A percentile compares a stretch with the other conserved stretches of the same genome.
phyloP scores from a whole-genome alignment of 2,329 filamentous ascomycete genomes.

The Pseudopyrenochaeta lycopersici region DNA sequence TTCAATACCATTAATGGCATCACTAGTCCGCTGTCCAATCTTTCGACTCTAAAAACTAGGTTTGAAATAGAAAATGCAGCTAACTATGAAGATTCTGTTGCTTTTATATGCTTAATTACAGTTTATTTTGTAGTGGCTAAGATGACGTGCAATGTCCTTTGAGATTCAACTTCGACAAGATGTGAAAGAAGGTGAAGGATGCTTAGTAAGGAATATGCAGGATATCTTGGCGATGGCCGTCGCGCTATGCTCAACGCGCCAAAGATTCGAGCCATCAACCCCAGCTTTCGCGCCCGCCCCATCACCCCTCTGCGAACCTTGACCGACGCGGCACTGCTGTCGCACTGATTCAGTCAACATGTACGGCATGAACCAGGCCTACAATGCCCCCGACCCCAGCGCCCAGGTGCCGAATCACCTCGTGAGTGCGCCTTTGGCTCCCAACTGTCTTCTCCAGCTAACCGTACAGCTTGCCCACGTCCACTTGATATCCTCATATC shows the following conservation, averaged over 20 bases:
- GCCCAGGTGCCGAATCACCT: slow-evolving; percentile 44
- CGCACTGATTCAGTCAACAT: slow-evolving; percentile 36
- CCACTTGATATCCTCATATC: slow-evolving; percentile 84
- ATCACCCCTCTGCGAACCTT: slow-evolving; percentile 16
- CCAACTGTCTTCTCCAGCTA: slow-evolving; percentile 18
- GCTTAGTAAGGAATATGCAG: slow-evolving; percentile 7
- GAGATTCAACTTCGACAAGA: no score
- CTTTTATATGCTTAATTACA: no score
- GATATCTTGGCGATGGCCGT: slow-evolving; percentile 9
- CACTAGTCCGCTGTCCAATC: no score
- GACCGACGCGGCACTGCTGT: slow-evolving; percentile 32
- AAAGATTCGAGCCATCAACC: slow-evolving; percentile 27
- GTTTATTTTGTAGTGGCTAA: no score
- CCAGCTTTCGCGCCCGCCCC: slow-evolving; percentile 29
- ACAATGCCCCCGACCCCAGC: slow-evolving; percentile 45
- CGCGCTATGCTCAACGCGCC: slow-evolving; percentile 26
- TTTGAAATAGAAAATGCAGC: no score
- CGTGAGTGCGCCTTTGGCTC: slow-evolving; percentile 32
- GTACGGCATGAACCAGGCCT: slow-evolving; percentile 47
- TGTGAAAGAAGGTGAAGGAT: no score
- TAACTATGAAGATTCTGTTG: no score
- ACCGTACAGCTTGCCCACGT: slow-evolving; percentile 78
- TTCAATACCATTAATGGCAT: no score
- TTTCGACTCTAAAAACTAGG: no score
- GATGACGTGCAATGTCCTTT: no score